Base-by-base conservation (phyloP, 2,329 filamentous ascomycete species). In the Fusarium penzigii region DNA sequence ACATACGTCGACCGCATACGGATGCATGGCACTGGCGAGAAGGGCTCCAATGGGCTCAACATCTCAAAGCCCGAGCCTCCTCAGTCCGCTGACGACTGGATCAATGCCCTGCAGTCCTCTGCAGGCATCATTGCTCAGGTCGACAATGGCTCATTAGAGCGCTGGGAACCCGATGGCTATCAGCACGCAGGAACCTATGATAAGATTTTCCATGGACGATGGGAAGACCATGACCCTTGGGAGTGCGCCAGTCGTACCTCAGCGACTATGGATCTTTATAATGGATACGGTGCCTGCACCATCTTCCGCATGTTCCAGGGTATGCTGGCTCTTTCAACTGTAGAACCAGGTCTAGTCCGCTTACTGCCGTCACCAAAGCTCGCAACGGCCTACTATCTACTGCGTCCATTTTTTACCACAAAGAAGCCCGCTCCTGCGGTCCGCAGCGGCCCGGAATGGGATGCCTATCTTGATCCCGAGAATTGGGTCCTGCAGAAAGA, bases 381-480 rank as follows among this genome's bases (percentile, higher is more conserved):
- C 49, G 85, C 88, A 14, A 92, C 89, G 0, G 86, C 89, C 3
- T 94, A 94, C 70, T 87, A 86, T 58, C 79, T 94, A 1, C 79
- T 94, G 2, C 74, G 80, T 2, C 80, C 79, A 5, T 82, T 83
- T 65, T 83, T 83, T 67, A 72, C 71, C 46, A 70, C 78, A 17
- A 75, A 72, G 55, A 72, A 64, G 8, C 70, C 72, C 3, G 69
- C 75, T 4, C 78, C 78, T 1, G 70, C 72, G 25, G 51, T 49
- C n/a, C 70, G 67, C 46, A 63, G 64, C 14, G 74, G 74, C 5
- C 70, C 67, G 11, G 74, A 74, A 38, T 82, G 79, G 79, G 75
- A 79, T 0, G 73, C 72, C 7, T 82, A 80, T 56, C 72, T 82
- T n/a, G 75, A 70, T n/a, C 67, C 74, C 0, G 67, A 67, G 53